Conservation (phyloP, 163 green algal species). For the Chlorella variabilis region DNA sequence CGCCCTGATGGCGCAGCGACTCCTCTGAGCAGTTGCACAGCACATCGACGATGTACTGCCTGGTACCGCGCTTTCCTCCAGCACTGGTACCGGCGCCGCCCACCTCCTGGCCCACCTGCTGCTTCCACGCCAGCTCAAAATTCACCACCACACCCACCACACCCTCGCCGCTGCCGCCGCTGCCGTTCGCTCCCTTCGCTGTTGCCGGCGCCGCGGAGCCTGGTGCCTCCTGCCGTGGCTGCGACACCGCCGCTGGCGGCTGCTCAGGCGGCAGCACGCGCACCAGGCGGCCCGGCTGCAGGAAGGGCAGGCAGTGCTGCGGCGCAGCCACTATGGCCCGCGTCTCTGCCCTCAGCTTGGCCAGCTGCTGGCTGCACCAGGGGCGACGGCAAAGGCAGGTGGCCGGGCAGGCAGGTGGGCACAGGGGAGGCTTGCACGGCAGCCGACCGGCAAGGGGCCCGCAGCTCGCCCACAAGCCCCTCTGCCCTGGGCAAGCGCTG, state of each 20-base stretch:
- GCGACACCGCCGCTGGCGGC: background rate
- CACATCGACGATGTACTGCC: conserved; percentile 66
- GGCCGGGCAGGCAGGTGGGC: too few relatives aligned
- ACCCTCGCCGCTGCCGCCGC: background rate
- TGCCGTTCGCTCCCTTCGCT: background rate
- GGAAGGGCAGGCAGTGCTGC: conserved; percentile 71
- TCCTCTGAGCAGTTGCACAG: conserved; percentile 59
- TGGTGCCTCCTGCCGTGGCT: background rate
- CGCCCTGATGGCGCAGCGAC: conserved; percentile 29
- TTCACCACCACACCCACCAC: conserved; percentile 77
- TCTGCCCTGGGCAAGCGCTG: too few relatives aligned
- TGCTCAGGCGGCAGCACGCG: conserved; percentile 31
- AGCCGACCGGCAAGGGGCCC: too few relatives aligned
- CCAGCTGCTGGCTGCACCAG: conserved; percentile 54
- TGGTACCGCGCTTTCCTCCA: conserved; percentile 19
- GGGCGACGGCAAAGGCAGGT: background rate
- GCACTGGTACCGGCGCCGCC: background rate
- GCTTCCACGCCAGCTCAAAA: conserved; percentile 73
- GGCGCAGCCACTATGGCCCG: conserved; percentile 51
- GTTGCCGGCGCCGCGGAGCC: background rate
- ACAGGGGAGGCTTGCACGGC: too few relatives aligned
- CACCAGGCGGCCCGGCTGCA: conserved; percentile 80
- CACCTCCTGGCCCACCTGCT: conserved; percentile 6
- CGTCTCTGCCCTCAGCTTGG: conserved; percentile 46
- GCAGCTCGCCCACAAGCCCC: too few relatives aligned